Evolutionary conservation across 2,329 filamentous ascomycete species (phyloP).

Genomic region (Aspergillus alliaceus): DNA sequence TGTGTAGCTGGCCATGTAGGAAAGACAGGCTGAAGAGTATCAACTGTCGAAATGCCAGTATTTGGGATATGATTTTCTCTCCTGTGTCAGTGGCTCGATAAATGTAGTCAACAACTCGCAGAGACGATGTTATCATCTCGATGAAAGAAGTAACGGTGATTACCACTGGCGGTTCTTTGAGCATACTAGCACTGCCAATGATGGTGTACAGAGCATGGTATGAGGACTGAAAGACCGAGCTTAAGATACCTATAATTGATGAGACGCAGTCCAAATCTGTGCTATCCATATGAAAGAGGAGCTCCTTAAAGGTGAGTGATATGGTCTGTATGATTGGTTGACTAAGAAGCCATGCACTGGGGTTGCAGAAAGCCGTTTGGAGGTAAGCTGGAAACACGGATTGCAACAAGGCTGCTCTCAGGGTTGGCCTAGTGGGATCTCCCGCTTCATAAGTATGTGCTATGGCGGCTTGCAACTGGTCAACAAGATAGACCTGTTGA

Average conservation of each 20-base stretch:
- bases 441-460: constrained; percentile 45
- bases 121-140: constrained; percentile 40
- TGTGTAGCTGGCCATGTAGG: constrained; percentile 23
- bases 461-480: constrained; percentile 55
- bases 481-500: constrained; percentile 57
- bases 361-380: constrained; percentile 46
- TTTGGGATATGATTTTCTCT: constrained; percentile 26
- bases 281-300: constrained; percentile 49
- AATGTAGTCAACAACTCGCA: constrained; percentile 51
- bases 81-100: constrained; percentile 32
- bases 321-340: constrained; percentile 54
- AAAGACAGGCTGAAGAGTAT: constrained; percentile 32
- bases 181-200: constrained; percentile 30
- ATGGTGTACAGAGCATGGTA: constrained; percentile 38
- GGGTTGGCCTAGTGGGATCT: constrained; percentile 39
- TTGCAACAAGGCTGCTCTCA: constrained; percentile 54
- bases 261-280: constrained; percentile 39
- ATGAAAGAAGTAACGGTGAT: constrained; percentile 41
- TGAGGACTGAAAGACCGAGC: constrained; percentile 39
- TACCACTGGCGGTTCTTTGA: constrained; percentile 42
- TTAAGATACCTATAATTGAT: constrained; percentile 37
- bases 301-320: constrained; percentile 40
- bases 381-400: constrained; percentile 60
- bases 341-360: constrained; percentile 53
- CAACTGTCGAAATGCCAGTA: constrained; percentile 44